These are phyloP conservation scores for Phytopythium cucurbitacearum DNA, from an alignment of 352 stramenopile genomes.

Conservation along the genomic window DNA sequence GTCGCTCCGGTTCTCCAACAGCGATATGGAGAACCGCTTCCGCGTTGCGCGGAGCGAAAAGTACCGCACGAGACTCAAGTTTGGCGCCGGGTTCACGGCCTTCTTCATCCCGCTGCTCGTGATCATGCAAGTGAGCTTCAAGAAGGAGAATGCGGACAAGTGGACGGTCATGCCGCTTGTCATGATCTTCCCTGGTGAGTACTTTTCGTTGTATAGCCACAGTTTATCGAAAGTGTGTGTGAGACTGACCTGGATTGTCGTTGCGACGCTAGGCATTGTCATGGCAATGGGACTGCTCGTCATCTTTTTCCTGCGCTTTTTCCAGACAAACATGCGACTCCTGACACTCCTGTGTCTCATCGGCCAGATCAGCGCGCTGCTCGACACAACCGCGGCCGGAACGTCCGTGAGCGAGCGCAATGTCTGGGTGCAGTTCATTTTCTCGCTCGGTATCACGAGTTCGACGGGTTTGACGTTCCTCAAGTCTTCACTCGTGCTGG, in stretches of 20 bases:
- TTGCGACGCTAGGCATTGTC: constrained; percentile 35
- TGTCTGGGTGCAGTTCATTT: constrained; percentile 86
- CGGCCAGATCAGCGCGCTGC: constrained; percentile 63
- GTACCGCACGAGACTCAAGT: constrained; percentile 72
- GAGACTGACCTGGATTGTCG: too few species aligned
- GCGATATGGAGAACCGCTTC: constrained; percentile 66
- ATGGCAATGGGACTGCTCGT: constrained; percentile 72
- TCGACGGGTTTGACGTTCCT: constrained; percentile 75
- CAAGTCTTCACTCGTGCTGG: constrained; percentile 53
- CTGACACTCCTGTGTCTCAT: constrained; percentile 66
- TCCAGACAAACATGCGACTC: constrained; percentile 46
- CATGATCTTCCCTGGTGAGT: constrained; percentile 60
- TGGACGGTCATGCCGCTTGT: constrained; percentile 72
- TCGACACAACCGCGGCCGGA: constrained; percentile 70
- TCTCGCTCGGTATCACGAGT: constrained; percentile 78
- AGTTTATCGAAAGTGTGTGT: background rate
- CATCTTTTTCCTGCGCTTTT: constrained; percentile 53
- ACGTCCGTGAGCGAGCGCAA: constrained; percentile 78
- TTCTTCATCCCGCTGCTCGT: constrained; percentile 83
- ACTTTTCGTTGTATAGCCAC: background rate
- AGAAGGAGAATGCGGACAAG: constrained; percentile 57
- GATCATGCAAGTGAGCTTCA: constrained; percentile 86
- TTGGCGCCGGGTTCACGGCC: constrained; percentile 67
- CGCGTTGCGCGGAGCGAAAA: constrained; percentile 39
- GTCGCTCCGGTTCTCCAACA: constrained; percentile 66